Conservation (phyloP, 148 eudicot species). For the Camellia granthamiana region DNA sequence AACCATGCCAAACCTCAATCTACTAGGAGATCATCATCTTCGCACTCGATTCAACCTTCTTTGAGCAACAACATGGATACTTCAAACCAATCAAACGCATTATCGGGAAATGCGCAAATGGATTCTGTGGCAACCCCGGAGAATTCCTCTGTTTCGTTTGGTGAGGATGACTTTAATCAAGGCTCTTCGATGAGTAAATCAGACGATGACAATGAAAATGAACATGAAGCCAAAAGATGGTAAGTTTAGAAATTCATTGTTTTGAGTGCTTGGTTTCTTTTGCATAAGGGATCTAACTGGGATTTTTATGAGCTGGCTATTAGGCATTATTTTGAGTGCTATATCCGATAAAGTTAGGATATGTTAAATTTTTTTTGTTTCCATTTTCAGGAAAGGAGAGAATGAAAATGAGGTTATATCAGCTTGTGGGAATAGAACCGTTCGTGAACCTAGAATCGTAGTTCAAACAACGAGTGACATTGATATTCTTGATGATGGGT, state of each 20-base stretch:
- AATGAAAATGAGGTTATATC: slow-evolving; percentile 65
- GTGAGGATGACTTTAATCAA: slow-evolving; percentile 68
- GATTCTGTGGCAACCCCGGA: slow-evolving; percentile 56
- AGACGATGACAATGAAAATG: slow-evolving; percentile 50
- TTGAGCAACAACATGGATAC: background rate
- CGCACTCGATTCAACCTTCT: slow-evolving; percentile 19
- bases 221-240: slow-evolving; percentile 77
- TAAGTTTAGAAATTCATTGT: slow-evolving; percentile 13
- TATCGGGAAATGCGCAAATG: background rate
- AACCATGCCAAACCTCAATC: slow-evolving; percentile 79
- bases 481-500: slow-evolving; percentile 81
- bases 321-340: background rate
- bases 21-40: slow-evolving; percentile 43
- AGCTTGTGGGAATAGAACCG: slow-evolving; percentile 60
- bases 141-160: slow-evolving; percentile 63
- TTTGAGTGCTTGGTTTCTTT: background rate
- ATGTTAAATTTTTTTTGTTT: background rate
- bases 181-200: slow-evolving; percentile 55
- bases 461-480: slow-evolving; percentile 87
- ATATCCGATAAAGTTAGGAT: background rate
- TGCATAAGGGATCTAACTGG: no score
- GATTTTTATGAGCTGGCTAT: no score
- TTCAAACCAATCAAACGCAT: slow-evolving; percentile 9
- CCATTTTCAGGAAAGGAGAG: slow-evolving; percentile 60
- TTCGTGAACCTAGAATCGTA: slow-evolving; percentile 71